These are phyloP conservation scores for Euptelea pleiosperma DNA, from an alignment of 164 flowering plant species.

Conservation along the genomic window DNA sequence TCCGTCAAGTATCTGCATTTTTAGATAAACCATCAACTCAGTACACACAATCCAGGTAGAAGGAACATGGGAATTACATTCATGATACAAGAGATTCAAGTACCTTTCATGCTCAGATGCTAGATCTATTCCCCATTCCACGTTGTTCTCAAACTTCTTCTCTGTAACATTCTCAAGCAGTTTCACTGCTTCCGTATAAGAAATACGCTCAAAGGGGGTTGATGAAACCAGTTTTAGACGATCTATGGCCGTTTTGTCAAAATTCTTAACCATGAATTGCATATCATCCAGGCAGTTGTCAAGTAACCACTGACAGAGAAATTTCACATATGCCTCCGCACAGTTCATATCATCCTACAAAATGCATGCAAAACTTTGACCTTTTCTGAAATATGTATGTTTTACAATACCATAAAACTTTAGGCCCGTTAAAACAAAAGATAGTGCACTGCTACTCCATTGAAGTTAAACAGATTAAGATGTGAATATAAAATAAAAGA, in stretches of 20 bases:
- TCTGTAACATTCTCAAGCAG: slow-evolving; percentile 57
- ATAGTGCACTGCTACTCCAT: no score
- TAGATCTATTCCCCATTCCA: slow-evolving; percentile 87
- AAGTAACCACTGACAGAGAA: slow-evolving; percentile 78
- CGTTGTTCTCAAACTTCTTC: slow-evolving; percentile 61
- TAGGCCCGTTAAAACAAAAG: no score
- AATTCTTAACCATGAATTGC: slow-evolving; percentile 79
- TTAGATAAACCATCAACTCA: slow-evolving; percentile 6
- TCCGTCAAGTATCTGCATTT: slow-evolving; percentile 83
- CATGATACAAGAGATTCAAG: not conserved
- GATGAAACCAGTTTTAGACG: slow-evolving; percentile 77
- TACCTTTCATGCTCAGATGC: slow-evolving; percentile 98
- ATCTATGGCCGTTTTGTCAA: slow-evolving; percentile 65
- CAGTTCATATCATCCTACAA: slow-evolving; percentile 94
- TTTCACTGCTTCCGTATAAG: slow-evolving; percentile 77
- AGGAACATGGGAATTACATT: not conserved
- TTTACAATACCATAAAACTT: no score
- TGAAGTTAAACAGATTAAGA: not conserved
- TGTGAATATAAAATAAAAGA: no score
- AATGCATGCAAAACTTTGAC: not conserved
- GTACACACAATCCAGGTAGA: slow-evolving; percentile 1
- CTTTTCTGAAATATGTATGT: not conserved
- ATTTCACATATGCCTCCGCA: slow-evolving; percentile 91
- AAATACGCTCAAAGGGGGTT: slow-evolving; percentile 63
- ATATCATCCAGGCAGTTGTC: slow-evolving; percentile 87